These are phyloP conservation scores for Aegilops tauschii DNA, from an alignment of 176 grass and related monocot genomes.

Conservation along the genomic window DNA sequence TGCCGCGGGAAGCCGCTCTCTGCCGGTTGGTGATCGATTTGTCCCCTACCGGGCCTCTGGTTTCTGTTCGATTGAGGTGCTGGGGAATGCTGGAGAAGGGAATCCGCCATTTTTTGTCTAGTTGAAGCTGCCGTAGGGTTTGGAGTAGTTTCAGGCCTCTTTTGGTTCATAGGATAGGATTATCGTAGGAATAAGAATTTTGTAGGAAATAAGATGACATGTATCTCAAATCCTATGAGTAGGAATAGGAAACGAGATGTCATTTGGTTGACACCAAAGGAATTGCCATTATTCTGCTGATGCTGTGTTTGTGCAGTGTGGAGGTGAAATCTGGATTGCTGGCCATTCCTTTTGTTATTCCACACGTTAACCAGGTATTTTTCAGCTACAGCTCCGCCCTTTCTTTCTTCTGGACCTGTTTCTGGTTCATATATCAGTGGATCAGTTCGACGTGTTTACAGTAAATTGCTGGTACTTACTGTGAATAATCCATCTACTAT, in stretches of 20 bases:
- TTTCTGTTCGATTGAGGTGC: background rate
- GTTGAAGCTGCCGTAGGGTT: background rate
- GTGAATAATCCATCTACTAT: conserved; percentile 20
- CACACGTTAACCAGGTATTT: conserved; percentile 46
- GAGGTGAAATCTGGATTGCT: conserved; percentile 34
- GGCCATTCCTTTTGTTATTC: conserved; percentile 32
- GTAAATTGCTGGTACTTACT: conserved; percentile 33
- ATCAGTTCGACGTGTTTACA: conserved; percentile 32
- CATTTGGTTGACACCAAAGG: no score
- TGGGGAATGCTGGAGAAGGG: background rate
- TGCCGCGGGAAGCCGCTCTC: background rate
- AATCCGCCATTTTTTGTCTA: background rate
- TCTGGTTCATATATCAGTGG: background rate
- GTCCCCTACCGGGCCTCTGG: background rate
- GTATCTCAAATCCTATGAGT: no score
- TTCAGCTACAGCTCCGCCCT: background rate
- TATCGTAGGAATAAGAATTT: no score
- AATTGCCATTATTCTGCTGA: conserved; percentile 17
- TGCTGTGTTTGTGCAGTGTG: conserved; percentile 36
- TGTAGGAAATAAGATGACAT: no score
- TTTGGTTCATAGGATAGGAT: no score
- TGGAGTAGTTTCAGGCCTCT: background rate
- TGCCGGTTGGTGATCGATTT: background rate
- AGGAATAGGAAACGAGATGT: no score
- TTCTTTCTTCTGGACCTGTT: background rate